phyloP scores from a whole-genome alignment of 345 rosid species.

The Eucalyptus microcorys region DNA sequence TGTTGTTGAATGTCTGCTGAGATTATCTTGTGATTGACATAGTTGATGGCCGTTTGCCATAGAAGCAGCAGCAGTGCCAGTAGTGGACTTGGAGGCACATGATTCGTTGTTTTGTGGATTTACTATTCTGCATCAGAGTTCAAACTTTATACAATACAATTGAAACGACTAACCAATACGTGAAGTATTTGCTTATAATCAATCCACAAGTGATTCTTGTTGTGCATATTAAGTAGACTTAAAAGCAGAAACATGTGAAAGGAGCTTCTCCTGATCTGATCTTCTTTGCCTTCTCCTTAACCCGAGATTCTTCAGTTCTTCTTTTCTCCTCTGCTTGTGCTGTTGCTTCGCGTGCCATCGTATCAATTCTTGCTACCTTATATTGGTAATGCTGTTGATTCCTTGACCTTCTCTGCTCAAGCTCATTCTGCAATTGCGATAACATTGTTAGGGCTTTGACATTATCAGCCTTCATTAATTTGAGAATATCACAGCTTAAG shows the following conservation, averaged over 20 bases:
- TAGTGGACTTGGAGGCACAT: background rate
- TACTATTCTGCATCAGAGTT: background rate
- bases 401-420: slow-evolving; percentile 37
- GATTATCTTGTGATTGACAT: background rate
- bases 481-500: background rate
- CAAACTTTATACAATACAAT: background rate
- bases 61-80: background rate
- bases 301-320: slow-evolving; percentile 31
- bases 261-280: slow-evolving; percentile 27
- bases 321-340: slow-evolving; percentile 50
- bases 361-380: slow-evolving; percentile 45
- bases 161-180: background rate
- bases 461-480: background rate
- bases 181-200: background rate
- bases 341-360: slow-evolving; percentile 42
- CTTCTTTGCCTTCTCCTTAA: slow-evolving; percentile 37
- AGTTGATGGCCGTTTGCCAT: background rate
- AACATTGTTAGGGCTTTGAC: background rate
- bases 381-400: slow-evolving; percentile 34
- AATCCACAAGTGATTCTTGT: background rate
- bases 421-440: slow-evolving; percentile 27
- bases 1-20: background rate
- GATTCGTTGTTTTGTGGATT: background rate
- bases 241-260: slow-evolving; percentile 39
- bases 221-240: background rate